Percentiles rank a stretch among this genome's conserved stretches.
Evolutionary conservation across 1,284 basidiomycete species (phyloP).

Genomic region (Moesziomyces sp.): DNA sequence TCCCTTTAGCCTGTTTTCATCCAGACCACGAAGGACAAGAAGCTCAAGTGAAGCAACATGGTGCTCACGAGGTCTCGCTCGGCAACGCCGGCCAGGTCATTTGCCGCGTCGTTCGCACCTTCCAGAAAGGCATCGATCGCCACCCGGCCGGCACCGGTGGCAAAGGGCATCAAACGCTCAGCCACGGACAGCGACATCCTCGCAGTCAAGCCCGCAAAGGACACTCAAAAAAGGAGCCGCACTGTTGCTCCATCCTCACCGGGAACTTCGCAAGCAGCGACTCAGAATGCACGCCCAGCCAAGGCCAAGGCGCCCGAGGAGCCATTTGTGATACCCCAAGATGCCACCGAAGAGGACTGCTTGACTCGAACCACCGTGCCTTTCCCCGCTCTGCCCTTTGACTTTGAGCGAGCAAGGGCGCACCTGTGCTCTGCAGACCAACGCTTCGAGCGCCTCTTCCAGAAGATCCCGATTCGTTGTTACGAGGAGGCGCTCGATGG

Average conservation of each 20-base stretch:
- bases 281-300: slow-evolving; percentile 3
- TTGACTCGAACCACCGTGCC: slow-evolving; percentile 44
- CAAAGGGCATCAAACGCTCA: slow-evolving; percentile 21
- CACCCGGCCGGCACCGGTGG: slow-evolving; percentile 15
- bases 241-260: background rate
- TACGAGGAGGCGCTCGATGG: slow-evolving; percentile 72
- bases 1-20: background rate
- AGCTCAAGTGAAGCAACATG: slow-evolving; percentile 6
- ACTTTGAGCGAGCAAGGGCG: slow-evolving; percentile 77
- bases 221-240: slow-evolving; percentile 10
- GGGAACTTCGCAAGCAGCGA: background rate
- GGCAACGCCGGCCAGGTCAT: slow-evolving; percentile 32
- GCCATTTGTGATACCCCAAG: slow-evolving; percentile 36
- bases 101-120: slow-evolving; percentile 30
- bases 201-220: background rate
- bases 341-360: slow-evolving; percentile 44
- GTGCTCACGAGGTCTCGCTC: slow-evolving; percentile 44
- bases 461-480: slow-evolving; percentile 76
- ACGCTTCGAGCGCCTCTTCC: slow-evolving; percentile 79
- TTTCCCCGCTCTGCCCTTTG: slow-evolving; percentile 74
- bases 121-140: slow-evolving; percentile 36
- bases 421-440: slow-evolving; percentile 78
- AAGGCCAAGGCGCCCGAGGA: slow-evolving; percentile 34
- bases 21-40: background rate
- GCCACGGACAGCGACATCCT: slow-evolving; percentile 29